Evolutionary conservation across 225 moss, liverwort and hornwort genomes (phyloP).

Genomic region (Neckera pumila): DNA sequence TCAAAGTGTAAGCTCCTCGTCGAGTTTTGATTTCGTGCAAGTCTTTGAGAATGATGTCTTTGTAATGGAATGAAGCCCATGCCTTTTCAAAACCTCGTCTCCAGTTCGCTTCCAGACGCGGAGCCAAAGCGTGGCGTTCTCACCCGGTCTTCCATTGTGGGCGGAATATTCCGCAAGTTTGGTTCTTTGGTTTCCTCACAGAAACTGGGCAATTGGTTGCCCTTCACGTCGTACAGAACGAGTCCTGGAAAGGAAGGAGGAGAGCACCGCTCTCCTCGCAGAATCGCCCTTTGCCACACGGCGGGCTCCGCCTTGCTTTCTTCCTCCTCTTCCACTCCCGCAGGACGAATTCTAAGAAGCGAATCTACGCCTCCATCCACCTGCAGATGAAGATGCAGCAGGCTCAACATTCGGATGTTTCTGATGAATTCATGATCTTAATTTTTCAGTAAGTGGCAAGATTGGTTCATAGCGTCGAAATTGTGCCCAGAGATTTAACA

Average conservation of each 20-base stretch:
- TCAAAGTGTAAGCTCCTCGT: no score
- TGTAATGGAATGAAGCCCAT: not conserved
- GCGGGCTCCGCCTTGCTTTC: constrained; percentile 5
- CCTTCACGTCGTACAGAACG: constrained; percentile 28
- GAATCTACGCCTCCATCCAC: constrained; percentile 7
- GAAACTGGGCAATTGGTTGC: constrained; percentile 17
- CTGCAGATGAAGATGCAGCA: not conserved
- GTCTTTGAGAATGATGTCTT: not conserved
- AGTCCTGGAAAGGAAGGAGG: constrained; percentile 40
- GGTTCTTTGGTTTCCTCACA: not conserved
- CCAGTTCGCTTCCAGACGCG: not conserved
- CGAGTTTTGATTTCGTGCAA: not conserved
- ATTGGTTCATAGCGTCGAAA: not conserved
- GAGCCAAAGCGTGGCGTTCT: not conserved
- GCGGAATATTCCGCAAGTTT: not conserved
- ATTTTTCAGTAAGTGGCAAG: not conserved
- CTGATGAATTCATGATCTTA: not conserved
- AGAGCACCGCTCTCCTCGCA: constrained; percentile 37
- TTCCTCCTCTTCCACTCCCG: not conserved
- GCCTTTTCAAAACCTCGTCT: not conserved
- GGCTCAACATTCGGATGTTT: no score
- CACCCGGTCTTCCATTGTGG: not conserved
- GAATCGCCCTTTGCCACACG: constrained; percentile 34
- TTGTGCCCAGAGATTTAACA: not conserved
- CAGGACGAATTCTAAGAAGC: not conserved